Evolutionary conservation across 306 rosid genomes (phyloP).

Genomic region (Alnus rubra): DNA sequence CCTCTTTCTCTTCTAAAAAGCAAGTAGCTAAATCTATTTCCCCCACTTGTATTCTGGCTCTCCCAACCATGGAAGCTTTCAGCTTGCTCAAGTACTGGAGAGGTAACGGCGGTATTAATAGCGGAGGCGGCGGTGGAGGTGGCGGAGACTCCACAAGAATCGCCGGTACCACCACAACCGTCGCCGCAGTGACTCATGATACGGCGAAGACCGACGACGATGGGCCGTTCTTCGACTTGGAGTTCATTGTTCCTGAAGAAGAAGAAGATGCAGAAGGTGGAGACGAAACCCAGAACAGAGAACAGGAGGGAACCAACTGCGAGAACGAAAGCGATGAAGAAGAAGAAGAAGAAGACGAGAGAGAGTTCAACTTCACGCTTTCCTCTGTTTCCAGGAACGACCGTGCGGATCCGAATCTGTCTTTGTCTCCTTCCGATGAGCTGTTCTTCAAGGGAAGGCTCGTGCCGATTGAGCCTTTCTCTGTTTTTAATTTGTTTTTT

Average conservation of each 20-base stretch:
- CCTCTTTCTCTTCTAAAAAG: conserved; percentile 21
- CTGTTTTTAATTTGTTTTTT: conserved; percentile 35
- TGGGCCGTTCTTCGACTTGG: conserved; percentile 92
- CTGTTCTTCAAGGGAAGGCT: conserved; percentile 73
- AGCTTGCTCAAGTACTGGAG: conserved; percentile 95
- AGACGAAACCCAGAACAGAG: conserved; percentile 17
- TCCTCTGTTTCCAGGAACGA: conserved; percentile 69
- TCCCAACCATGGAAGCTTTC: conserved; percentile 99
- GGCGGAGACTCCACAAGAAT: not conserved
- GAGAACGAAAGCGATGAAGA: conserved; percentile 23
- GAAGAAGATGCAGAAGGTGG: conserved; percentile 33
- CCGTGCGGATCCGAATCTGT: conserved; percentile 57
- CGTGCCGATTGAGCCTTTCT: conserved; percentile 61
- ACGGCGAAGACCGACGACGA: conserved; percentile 47
- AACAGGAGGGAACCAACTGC: not conserved
- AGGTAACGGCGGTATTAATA: conserved; percentile 39
- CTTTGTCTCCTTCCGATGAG: conserved; percentile 76
- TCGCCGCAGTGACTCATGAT: conserved; percentile 37
- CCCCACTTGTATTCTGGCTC: conserved; percentile 81
- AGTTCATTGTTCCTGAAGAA: conserved; percentile 69
- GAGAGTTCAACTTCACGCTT: conserved; percentile 76
- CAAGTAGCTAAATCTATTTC: conserved; percentile 6
- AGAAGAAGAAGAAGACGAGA: conserved; percentile 38
- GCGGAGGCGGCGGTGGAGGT: not conserved
- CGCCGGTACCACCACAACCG: conserved; percentile 34